A percentile compares a stretch with the other conserved stretches of the same genome.
These are phyloP conservation scores for Monosporascus sp. DNA, from an alignment of 2,329 filamentous ascomycete genomes.

Conservation along the genomic window DNA sequence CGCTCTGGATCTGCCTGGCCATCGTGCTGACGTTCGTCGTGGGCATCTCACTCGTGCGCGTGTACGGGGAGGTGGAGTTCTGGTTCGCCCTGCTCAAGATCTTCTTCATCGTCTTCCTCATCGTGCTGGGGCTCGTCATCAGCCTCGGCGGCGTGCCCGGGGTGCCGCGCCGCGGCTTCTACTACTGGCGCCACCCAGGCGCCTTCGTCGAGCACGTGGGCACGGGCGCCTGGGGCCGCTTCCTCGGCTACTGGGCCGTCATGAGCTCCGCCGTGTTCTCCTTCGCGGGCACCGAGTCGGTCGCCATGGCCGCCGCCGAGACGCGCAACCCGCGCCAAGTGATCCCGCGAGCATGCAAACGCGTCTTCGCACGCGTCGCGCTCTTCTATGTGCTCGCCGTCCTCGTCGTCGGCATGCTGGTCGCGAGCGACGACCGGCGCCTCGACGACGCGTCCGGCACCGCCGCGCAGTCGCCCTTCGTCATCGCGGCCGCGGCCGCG, in stretches of 20 bases:
- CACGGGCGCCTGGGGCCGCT: conserved; percentile 51
- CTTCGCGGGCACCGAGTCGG: conserved; percentile 44
- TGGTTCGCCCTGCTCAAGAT: conserved; percentile 51
- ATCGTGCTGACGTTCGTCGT: conserved; percentile 50
- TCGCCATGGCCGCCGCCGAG: conserved; percentile 51
- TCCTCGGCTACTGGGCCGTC: conserved; percentile 53
- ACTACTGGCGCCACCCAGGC: conserved; percentile 64
- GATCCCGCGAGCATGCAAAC: conserved; percentile 46
- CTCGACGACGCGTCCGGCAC: conserved; percentile 40
- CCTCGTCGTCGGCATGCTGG: conserved; percentile 53
- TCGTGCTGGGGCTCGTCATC: conserved; percentile 57
- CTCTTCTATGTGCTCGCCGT: conserved; percentile 53
- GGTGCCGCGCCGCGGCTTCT: conserved; percentile 55
- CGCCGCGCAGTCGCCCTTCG: conserved; percentile 54
- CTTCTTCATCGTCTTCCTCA: conserved; percentile 55
- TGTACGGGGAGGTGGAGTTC: conserved; percentile 56
- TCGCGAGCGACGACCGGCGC: conserved; percentile 46
- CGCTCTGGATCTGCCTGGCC: conserved; percentile 47
- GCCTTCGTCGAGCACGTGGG: conserved; percentile 63
- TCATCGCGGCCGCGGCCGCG: conserved; percentile 65
- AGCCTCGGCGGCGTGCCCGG: conserved; percentile 57
- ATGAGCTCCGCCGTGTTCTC: conserved; percentile 41
- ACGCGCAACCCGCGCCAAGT: conserved; percentile 44
- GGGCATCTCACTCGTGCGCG: conserved; percentile 50
- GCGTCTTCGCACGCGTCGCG: conserved; percentile 51